Evolutionary conservation across 1,139 yeast genomes (phyloP).

Genomic region (Lodderomyces margitis): DNA sequence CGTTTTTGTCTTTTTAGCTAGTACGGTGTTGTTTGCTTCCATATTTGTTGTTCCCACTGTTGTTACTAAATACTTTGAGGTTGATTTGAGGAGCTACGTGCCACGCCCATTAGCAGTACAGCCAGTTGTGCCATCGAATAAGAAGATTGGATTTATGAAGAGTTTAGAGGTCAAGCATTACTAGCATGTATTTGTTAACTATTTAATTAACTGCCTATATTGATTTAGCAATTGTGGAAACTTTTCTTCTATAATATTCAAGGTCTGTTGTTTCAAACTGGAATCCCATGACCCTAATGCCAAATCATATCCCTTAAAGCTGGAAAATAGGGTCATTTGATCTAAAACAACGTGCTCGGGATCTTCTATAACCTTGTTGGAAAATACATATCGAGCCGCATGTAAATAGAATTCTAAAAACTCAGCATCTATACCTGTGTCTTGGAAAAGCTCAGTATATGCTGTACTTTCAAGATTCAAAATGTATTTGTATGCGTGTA

Average conservation of each 20-base stretch:
- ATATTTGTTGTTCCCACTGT: conserved; percentile 44
- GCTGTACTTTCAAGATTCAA: conserved; percentile 29
- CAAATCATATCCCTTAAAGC: conserved; percentile 24
- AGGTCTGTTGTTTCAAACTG: conserved; percentile 11
- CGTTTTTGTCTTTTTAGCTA: conserved; percentile 37
- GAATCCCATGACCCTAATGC: conserved; percentile 18
- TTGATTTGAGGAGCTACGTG: conserved; percentile 36
- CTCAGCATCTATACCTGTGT: conserved; percentile 55
- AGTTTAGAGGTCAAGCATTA: conserved; percentile 16
- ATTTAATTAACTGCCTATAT: conserved; percentile 7
- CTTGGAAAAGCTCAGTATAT: conserved; percentile 34
- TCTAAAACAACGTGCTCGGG: conserved; percentile 21
- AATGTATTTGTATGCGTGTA: conserved; percentile 41
- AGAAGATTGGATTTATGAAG: conserved; percentile 39
- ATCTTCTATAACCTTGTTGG: conserved; percentile 15
- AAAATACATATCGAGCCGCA: conserved; percentile 31
- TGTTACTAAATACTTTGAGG: conserved; percentile 24
- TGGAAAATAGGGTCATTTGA: conserved; percentile 21
- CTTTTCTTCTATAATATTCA: conserved; percentile 13
- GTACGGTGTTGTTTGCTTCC: conserved; percentile 34
- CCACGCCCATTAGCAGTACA: conserved; percentile 45
- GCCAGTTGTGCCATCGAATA: conserved; percentile 29
- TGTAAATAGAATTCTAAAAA: conserved; percentile 53
- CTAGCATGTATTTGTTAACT: conserved; percentile 6
- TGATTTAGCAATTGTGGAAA: conserved; percentile 7